phyloP scores from a whole-genome alignment of 2,329 filamentous ascomycete species.

The Parafenestella ontariensis region DNA sequence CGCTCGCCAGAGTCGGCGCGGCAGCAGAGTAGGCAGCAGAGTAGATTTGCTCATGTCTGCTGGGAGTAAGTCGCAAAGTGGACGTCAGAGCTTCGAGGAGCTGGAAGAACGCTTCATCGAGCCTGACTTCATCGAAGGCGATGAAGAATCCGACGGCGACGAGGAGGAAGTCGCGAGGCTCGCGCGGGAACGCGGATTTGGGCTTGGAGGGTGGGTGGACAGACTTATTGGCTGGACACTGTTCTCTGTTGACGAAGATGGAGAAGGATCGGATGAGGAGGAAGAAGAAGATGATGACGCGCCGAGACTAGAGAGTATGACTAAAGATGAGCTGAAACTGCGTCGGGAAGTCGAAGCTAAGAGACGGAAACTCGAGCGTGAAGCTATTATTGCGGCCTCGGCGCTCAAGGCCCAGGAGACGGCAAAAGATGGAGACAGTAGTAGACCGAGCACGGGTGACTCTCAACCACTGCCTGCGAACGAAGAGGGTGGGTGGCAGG shows the following conservation, averaged over 20 bases:
- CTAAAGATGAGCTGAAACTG: conserved; percentile 48
- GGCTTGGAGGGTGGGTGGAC: conserved; percentile 65
- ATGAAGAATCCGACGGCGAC: conserved; percentile 53
- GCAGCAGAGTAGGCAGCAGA: conserved; percentile 44
- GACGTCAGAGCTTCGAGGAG: conserved; percentile 42
- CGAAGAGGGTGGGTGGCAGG: conserved; percentile 59
- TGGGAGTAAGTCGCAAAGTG: conserved; percentile 23
- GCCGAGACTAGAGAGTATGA: conserved; percentile 37
- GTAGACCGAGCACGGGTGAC: conserved; percentile 20
- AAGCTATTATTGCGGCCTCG: conserved; percentile 44
- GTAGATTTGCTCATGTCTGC: conserved; percentile 48
- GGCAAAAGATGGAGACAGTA: conserved; percentile 15
- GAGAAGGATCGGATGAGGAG: conserved; percentile 40
- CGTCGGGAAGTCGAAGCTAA: conserved; percentile 47
- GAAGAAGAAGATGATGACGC: conserved; percentile 28
- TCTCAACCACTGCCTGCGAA: conserved; percentile 18
- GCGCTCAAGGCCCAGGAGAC: conserved; percentile 47
- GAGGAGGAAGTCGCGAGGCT: conserved; percentile 62
- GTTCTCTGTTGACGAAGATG: conserved; percentile 62
- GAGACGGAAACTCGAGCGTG: conserved; percentile 45
- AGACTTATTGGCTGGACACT: conserved; percentile 64
- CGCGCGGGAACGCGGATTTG: conserved; percentile 60
- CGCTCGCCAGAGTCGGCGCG: conserved; percentile 46
- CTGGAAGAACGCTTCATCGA: conserved; percentile 37
- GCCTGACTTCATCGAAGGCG: conserved; percentile 60